Evolutionary conservation across 192 early-diverging fungal genomes (phyloP), one percentile per base, ranked within the genome.

Genomic region (Coemansia reversa): DNA sequence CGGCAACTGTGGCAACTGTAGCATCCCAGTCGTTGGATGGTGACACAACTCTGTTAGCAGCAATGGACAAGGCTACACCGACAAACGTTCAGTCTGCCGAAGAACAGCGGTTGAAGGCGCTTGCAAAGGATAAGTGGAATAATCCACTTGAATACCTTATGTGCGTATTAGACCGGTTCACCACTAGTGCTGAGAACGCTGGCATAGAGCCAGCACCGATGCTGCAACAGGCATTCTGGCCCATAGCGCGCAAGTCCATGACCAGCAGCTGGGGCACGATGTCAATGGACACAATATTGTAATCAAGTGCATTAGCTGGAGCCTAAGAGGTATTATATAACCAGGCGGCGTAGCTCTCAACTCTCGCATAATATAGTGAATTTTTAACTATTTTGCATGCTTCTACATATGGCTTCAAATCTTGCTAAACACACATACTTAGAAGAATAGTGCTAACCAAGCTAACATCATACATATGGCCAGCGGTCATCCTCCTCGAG

Each of bases 141-240:
- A 63, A 63, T 16, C 79, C 79, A 24, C 62, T 81, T 11, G 72
- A 75, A 28, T 81, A 81, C 42, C 62, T 81, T 30, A 76, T 76
- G 72, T 75, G 79, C 62, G 79, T 81, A 42, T 62, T 81, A 39
- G 67, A 60, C 51, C 64, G 62, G 69, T 71, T 81, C 60, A 66
- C 73, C 0, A 62, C 65, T 47, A 51, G 67, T 52, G 69, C 79
- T 7, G 79, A 75, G 52, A 68, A 47, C 22, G 69, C 74, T 8
- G 79, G 79, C 4, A 57, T 76, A 42, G 79, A 81, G 62, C 69
- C 70, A 19, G 42, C 66, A 48, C 73, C 79, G 23, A 73, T 81
- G 51, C 61, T 81, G 59, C 73, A 81, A 58, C 79, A 81, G 69
- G 74, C 74, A 25, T 81, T 81, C 29, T 72, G 79, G 70, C 74